phyloP scores from a whole-genome alignment of 1,139 yeast species.

The Fermentozyma sake region DNA sequence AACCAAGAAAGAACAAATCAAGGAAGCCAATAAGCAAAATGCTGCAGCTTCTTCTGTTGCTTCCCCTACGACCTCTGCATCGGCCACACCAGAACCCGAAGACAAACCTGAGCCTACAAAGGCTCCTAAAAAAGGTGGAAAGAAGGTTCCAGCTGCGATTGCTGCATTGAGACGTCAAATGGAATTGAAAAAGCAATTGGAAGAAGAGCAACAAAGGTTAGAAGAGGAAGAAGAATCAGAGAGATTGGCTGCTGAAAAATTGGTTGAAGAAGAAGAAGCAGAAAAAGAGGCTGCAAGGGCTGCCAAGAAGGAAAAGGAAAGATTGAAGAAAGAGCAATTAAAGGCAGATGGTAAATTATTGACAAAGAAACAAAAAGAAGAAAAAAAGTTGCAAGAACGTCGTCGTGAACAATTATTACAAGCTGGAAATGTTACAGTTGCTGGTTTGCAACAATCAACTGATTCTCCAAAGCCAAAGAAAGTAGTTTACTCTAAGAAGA shows the following conservation, averaged over 20 bases:
- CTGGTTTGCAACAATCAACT: conserved; percentile 54
- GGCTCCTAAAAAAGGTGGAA: conserved; percentile 50
- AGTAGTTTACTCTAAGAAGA: conserved; percentile 73
- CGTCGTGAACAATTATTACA: conserved; percentile 84
- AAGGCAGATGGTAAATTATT: conserved; percentile 89
- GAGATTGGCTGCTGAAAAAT: conserved; percentile 57
- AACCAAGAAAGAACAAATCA: conserved; percentile 58
- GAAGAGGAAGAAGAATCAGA: conserved; percentile 70
- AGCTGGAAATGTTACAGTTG: conserved; percentile 68
- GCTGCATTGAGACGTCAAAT: conserved; percentile 81
- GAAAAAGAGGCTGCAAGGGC: conserved; percentile 67
- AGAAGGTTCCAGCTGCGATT: conserved; percentile 73
- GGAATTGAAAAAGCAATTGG: conserved; percentile 79
- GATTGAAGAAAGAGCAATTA: conserved; percentile 69
- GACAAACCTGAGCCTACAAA: conserved; percentile 20
- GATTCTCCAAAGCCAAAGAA: conserved; percentile 56
- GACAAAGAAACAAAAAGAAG: conserved; percentile 94
- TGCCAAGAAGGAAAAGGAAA: conserved; percentile 78
- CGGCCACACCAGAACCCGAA: conserved; percentile 24
- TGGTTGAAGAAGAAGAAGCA: conserved; percentile 60
- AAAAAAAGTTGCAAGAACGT: conserved; percentile 78
- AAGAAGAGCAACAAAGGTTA: conserved; percentile 60
- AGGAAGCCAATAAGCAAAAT: conserved; percentile 56
- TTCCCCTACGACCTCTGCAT: conserved; percentile 17
- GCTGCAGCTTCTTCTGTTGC: conserved; percentile 42